Base-by-base conservation (phyloP, 352 stramenopile genomes). In the Phytophthora fragariae region DNA sequence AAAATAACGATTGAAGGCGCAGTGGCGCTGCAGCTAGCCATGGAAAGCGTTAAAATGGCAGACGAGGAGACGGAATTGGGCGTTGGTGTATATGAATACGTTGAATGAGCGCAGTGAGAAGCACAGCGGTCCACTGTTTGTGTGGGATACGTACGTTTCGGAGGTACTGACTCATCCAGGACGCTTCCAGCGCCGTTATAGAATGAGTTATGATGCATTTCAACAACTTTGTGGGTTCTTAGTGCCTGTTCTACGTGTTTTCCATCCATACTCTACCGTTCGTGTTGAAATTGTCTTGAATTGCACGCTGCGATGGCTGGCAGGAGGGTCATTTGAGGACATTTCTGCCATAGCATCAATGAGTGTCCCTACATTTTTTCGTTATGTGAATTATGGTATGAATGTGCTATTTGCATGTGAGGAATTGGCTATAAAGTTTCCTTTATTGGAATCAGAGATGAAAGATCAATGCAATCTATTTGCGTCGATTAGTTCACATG, bases 201-300 rank as follows among this genome's bases (percentile, higher is more conserved):
- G 47, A 31, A 55, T 55, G 47, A 55, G 47, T 9, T 41, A 12
- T 11, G 35, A 41, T 11, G 35, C 35, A 41, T 41, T 41, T 11
- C 7, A 8, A 8, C 35, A 55, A 10, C 27, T 55, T 29, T 27
- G 47, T n/a, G 10, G 47, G 24, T 55, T 55, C 17, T 24, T 55
- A 31, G 47, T 31, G n/a, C 47, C 15, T 9, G 24, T 31, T 39
- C 50, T 57, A 57, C 50, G 50, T 39, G 19, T 57, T 57, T 11
- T 57, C 5, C 31, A 47, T 35, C 33, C 56, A 15, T 52, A 62
- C 56, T n/a, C 56, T 62, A 47, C 15, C 49, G 39, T 62, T 35
- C 15, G 56, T 50, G 56, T 62, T 52, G 3, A 62, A 19, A 62
- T 62, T 62, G 56, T 62, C 8, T 52, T 62, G 39, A 33, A 62